Evolutionary conservation across 352 stramenopile species (phyloP).

Genomic region (Phytophthora chlamydospora): DNA sequence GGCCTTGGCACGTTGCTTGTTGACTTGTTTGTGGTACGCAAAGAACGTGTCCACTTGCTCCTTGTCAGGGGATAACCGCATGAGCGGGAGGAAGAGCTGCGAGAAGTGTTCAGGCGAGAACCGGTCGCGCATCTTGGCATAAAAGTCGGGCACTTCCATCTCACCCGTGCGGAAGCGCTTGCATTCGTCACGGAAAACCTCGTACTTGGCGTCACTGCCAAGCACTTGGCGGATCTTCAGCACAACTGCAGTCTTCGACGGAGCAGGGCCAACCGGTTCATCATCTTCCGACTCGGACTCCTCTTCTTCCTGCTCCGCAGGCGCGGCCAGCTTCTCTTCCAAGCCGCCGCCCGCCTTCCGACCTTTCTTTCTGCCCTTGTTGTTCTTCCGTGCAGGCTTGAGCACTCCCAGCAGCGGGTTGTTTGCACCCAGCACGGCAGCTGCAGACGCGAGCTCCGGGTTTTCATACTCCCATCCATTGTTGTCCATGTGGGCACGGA

Average conservation of each 20-base stretch:
- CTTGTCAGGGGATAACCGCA: constrained; percentile 72
- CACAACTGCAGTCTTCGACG: constrained; percentile 79
- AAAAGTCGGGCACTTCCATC: constrained; percentile 71
- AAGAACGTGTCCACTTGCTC: constrained; percentile 72
- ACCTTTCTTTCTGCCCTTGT: constrained; percentile 56
- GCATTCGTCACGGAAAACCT: constrained; percentile 82
- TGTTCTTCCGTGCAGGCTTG: constrained; percentile 80
- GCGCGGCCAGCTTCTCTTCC: constrained; percentile 56
- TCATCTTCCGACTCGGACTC: constrained; percentile 53
- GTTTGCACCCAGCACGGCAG: constrained; percentile 75
- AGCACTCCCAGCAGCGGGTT: constrained; percentile 83
- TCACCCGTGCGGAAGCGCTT: constrained; percentile 70
- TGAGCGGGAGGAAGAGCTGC: constrained; percentile 79
- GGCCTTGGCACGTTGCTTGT: constrained; percentile 40
- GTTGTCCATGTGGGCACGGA: constrained; percentile 75
- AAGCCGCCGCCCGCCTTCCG: constrained; percentile 34
- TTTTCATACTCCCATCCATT: constrained; percentile 73
- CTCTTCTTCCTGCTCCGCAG: constrained; percentile 28
- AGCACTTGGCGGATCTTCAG: constrained; percentile 81
- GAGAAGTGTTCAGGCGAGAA: constrained; percentile 71
- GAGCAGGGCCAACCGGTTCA: constrained; percentile 29
- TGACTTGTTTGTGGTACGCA: constrained; percentile 60
- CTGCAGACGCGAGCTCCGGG: constrained; percentile 64
- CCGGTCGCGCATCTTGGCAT: constrained; percentile 68
- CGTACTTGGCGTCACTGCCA: constrained; percentile 83